Evolutionary conservation across 352 stramenopile species (phyloP).

Genomic region (Thalassiosira mediterranea): DNA sequence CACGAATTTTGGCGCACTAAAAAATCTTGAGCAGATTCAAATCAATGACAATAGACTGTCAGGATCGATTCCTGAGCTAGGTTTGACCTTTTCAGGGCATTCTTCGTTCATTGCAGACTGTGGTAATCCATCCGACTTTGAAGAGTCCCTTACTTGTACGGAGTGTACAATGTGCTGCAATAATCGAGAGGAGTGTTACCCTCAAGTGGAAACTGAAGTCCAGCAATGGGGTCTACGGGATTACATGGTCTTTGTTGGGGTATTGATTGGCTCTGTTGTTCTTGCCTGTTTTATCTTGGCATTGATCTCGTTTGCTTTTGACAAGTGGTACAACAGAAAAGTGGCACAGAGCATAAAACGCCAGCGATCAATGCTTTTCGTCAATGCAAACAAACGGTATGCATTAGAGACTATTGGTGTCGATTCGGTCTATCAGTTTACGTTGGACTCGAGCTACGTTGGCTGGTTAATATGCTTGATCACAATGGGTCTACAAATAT

Average conservation of each 20-base stretch:
- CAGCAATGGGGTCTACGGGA: not conserved
- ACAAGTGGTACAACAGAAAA: not conserved
- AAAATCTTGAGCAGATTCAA: conserved; percentile 17
- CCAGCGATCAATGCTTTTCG: not conserved
- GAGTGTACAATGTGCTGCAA: conserved; percentile 54
- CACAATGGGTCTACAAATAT: conserved; percentile 1
- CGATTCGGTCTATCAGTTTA: conserved; percentile 4
- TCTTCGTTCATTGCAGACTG: conserved; percentile 45
- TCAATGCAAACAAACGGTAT: conserved; percentile 11
- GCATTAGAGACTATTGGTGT: conserved; percentile 22
- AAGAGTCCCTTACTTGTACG: conserved; percentile 15
- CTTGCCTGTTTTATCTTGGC: not conserved
- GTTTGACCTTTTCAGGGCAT: not conserved
- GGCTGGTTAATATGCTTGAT: conserved; percentile 3
- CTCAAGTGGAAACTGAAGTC: conserved; percentile 46
- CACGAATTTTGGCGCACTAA: conserved; percentile 14
- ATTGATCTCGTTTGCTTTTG: not conserved
- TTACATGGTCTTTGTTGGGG: conserved; percentile 12
- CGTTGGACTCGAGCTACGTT: not conserved
- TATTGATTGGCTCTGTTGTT: conserved; percentile 15
- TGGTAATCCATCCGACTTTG: conserved; percentile 45
- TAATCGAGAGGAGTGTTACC: conserved; percentile 38
- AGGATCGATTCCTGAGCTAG: not conserved
- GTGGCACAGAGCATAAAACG: not conserved
- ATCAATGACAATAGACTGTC: not conserved